phyloP scores from a whole-genome alignment of 2,329 filamentous ascomycete genomes.

The Niveomyces coronatus region DNA sequence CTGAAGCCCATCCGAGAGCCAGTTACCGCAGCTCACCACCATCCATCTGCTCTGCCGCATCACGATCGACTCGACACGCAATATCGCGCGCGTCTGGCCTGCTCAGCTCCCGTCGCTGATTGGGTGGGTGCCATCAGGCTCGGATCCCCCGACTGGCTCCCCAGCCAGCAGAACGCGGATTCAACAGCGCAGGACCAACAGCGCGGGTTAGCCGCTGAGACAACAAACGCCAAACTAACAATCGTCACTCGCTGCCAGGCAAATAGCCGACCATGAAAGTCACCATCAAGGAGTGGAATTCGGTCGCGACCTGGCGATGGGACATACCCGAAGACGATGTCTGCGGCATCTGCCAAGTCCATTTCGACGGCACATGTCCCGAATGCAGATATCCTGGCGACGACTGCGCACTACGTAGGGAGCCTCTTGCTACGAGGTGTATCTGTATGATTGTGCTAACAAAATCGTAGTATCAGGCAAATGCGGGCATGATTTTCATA shows the following conservation, averaged over 20 bases:
- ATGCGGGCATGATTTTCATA: constrained; percentile 96
- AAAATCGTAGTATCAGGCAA: constrained; percentile 69
- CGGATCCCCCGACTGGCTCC: too few relatives aligned
- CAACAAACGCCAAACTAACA: constrained; percentile 1
- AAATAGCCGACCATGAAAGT: constrained; percentile 92
- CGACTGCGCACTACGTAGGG: constrained; percentile 78
- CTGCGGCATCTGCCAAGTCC: constrained; percentile 95
- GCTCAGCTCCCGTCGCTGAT: too few relatives aligned
- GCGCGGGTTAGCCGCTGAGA: too few relatives aligned
- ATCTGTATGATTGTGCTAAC: constrained; percentile 8
- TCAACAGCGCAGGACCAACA: too few relatives aligned
- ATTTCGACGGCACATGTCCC: constrained; percentile 95
- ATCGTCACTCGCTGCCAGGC: too few relatives aligned
- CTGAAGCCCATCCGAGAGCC: too few relatives aligned
- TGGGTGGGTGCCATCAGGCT: too few relatives aligned
- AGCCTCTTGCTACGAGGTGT: constrained; percentile 12
- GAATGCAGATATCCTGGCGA: constrained; percentile 97
- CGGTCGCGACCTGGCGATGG: constrained; percentile 95
- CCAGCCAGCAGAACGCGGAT: too few relatives aligned
- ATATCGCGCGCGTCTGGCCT: too few relatives aligned
- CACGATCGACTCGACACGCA: too few relatives aligned
- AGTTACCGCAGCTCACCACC: too few relatives aligned
- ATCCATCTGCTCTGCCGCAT: too few relatives aligned
- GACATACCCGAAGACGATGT: constrained; percentile 96
- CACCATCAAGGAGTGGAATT: constrained; percentile 85